phyloP scores from a whole-genome alignment of 192 early-diverging fungal species.

The Geranomyces variabilis region DNA sequence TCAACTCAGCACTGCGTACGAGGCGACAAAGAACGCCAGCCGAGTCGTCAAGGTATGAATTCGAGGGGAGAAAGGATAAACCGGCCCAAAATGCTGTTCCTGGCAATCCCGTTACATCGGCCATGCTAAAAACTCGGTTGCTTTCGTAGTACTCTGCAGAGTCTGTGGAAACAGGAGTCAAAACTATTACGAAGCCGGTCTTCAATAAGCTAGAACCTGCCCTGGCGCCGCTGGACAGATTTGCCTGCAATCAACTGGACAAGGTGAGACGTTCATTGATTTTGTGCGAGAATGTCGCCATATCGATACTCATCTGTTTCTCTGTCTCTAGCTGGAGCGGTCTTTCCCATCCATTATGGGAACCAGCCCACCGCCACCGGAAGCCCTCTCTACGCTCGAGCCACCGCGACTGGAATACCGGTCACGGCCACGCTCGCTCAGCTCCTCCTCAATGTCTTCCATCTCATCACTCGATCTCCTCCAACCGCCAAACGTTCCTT shows the following conservation, averaged over 20 bases:
- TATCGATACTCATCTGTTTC: not conserved
- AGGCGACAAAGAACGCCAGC: conserved; percentile 68
- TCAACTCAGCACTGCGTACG: conserved; percentile 63
- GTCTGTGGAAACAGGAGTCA: conserved; percentile 77
- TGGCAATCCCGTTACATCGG: no score
- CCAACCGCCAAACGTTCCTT: conserved; percentile 29
- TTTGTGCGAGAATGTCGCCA: not conserved
- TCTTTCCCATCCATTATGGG: conserved; percentile 40
- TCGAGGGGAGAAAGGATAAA: not conserved
- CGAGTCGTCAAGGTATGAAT: conserved; percentile 52
- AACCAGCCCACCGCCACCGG: conserved; percentile 1
- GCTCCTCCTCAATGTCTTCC: conserved; percentile 22
- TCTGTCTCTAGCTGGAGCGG: conserved; percentile 31
- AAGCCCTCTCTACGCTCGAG: not conserved
- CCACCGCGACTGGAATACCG: conserved; percentile 19
- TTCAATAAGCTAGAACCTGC: conserved; percentile 73
- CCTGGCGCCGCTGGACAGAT: conserved; percentile 68
- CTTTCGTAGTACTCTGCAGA: conserved; percentile 68
- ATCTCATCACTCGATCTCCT: conserved; percentile 35
- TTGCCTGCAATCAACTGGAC: conserved; percentile 77
- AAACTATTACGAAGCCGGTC: conserved; percentile 72
- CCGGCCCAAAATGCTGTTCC: not conserved
- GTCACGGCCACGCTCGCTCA: conserved; percentile 20
- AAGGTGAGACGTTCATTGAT: conserved; percentile 45
- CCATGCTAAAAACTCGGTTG: no score